Base-by-base conservation (phyloP, 139 green algal species). In the Asterochloris erici region DNA sequence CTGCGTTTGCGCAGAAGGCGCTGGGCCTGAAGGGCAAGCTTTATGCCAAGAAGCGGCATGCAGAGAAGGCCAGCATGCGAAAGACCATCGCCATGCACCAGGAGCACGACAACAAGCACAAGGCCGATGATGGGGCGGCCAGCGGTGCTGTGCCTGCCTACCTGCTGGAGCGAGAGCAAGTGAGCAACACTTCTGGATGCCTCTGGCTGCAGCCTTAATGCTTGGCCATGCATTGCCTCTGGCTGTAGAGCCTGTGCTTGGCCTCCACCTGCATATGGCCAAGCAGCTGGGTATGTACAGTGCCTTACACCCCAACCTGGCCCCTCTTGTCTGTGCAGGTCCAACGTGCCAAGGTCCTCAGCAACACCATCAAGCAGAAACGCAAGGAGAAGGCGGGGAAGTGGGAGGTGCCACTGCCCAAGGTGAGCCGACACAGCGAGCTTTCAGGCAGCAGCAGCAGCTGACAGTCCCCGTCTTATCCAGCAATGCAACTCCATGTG, bases 361-460 rank as follows among this genome's bases (percentile, higher is more conserved):
- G 92, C 94, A 99, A 99, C 90, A 99, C 97, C 62, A 96, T 99
- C 86, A 99, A 99, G 93, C 97, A 99, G 88, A 99, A 99, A 88
- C 90, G 97, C 12, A 99, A 99, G 86, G 96, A 99, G 87, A 99
- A 99, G 93, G 97, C 97, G 14, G 97, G 97, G 78, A 99, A 99
- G 88, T 99, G 97, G 97, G 97, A 99, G 87, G 97, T 99, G 82
- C 97, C 97, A 11, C 88, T 99, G 81, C 97, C 97, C 26, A 98
- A 99, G 93, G 96, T 98, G 82, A 11, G 12, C 19, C 21, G 16
- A 29, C 47, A 63, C 19, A 1, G 24, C 54, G 15, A 24, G 12
- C 54, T 16, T 71, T 15, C 62, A 81, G 9, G 23, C 6, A 63
- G 19, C 77, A 63, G 21, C 73, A 47, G 17, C 66, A 71, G 66